A percentile compares a stretch with the other conserved stretches of the same genome.
Evolutionary conservation across 495 filamentous ascomycete species (phyloP).

Genomic region (Delitschia confertaspora): DNA sequence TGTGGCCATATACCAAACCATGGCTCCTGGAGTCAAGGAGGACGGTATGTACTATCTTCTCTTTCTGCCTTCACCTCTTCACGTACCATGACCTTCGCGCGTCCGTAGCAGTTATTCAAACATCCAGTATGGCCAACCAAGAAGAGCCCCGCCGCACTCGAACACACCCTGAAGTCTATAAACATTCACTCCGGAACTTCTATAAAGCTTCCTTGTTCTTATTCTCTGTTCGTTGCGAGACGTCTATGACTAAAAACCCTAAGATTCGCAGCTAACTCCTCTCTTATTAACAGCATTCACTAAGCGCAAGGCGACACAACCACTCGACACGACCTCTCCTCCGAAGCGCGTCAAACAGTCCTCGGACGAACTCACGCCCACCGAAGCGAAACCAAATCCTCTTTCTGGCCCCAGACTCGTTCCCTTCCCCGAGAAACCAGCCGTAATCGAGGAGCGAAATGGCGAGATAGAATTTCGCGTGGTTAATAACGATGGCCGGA

Average conservation of each 20-base stretch:
- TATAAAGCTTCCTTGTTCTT: too few relatives aligned
- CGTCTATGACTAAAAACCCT: too few relatives aligned
- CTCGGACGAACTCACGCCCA: slow-evolving; percentile 46
- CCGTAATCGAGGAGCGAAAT: slow-evolving; percentile 85
- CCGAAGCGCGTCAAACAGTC: slow-evolving; percentile 53
- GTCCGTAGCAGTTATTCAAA: background rate
- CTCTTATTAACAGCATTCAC: too few relatives aligned
- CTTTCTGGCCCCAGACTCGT: slow-evolving; percentile 48
- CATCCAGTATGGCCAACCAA: too few relatives aligned
- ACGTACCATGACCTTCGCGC: background rate
- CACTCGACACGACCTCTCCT: slow-evolving; percentile 53
- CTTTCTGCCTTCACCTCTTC: background rate
- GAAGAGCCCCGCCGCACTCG: too few relatives aligned
- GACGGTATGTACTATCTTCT: slow-evolving; percentile 17
- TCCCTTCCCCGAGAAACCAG: slow-evolving; percentile 85
- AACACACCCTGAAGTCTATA: too few relatives aligned
- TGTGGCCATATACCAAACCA: background rate
- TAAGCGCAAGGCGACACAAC: slow-evolving; percentile 74
- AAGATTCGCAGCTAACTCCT: too few relatives aligned
- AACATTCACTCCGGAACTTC: too few relatives aligned
- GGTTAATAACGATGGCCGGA: slow-evolving; percentile 87
- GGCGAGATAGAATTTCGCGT: slow-evolving; percentile 97
- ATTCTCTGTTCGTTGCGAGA: too few relatives aligned
- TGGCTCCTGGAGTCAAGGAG: slow-evolving; percentile 15
- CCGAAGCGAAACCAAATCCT: slow-evolving; percentile 36